A percentile compares a stretch with the other conserved stretches of the same genome.
Conservation (phyloP, 371 early-diverging fungal genomes). For the Zopfochytrium polystomum region DNA sequence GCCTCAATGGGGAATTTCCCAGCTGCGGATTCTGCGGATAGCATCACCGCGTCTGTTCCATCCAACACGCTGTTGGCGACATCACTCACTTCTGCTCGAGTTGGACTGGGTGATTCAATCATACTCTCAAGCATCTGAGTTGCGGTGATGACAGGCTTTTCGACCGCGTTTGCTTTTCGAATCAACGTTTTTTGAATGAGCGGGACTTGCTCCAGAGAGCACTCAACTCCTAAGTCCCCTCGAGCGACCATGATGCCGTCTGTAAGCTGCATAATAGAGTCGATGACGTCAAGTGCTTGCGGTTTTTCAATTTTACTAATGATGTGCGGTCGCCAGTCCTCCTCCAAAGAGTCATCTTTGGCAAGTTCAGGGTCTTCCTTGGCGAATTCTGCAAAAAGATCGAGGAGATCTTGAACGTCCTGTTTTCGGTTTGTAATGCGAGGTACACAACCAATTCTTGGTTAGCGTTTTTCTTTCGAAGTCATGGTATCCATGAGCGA, state of each 20-base stretch:
- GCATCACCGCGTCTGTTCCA: slow-evolving; percentile 61
- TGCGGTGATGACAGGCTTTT: slow-evolving; percentile 63
- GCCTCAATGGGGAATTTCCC: slow-evolving; percentile 52
- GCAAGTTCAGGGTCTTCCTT: slow-evolving; percentile 18
- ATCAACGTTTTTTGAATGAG: slow-evolving; percentile 55
- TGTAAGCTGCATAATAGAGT: slow-evolving; percentile 51
- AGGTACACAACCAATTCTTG: too few species aligned
- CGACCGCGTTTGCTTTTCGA: slow-evolving; percentile 39
- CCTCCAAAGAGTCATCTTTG: slow-evolving; percentile 26
- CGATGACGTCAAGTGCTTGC: slow-evolving; percentile 48
- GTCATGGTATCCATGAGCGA: too few species aligned
- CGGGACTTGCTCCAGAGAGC: slow-evolving; percentile 79
- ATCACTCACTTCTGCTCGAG: slow-evolving; percentile 55
- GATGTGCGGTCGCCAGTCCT: slow-evolving; percentile 44
- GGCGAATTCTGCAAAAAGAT: slow-evolving; percentile 25
- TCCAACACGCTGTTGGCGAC: slow-evolving; percentile 63
- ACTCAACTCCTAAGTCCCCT: slow-evolving; percentile 95
- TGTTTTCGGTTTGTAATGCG: slow-evolving; percentile 11
- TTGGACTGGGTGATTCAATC: slow-evolving; percentile 45
- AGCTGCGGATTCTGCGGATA: slow-evolving; percentile 56
- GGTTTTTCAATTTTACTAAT: slow-evolving; percentile 61
- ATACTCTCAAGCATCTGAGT: slow-evolving; percentile 68
- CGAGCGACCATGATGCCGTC: slow-evolving; percentile 73
- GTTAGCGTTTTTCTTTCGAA: too few species aligned
- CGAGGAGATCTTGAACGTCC: slow-evolving; percentile 42